Conservation (phyloP, 257 asterid genomes). For the Penstemon davidsonii region DNA sequence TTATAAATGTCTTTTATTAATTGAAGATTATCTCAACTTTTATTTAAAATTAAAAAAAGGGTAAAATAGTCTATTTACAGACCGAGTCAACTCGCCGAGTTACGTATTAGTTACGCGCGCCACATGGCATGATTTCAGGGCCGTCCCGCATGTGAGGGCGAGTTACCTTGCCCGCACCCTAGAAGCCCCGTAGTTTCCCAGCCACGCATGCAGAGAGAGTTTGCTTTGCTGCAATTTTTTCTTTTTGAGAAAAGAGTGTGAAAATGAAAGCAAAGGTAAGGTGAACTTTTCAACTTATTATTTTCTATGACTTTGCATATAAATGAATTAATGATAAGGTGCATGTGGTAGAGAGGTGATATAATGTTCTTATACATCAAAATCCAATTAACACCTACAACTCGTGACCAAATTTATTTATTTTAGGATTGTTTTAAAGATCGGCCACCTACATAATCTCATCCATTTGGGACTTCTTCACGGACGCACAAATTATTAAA, state of each 20-base stretch:
- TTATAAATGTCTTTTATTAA: too few relatives aligned
- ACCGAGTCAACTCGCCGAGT: too few relatives aligned
- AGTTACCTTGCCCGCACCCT: too few relatives aligned
- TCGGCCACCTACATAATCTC: constrained; percentile 27
- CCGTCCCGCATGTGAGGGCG: too few relatives aligned
- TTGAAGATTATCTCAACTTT: too few relatives aligned
- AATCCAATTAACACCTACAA: constrained; percentile 28
- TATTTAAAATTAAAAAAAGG: too few relatives aligned
- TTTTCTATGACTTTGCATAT: constrained; percentile 29
- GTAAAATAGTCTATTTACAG: too few relatives aligned
- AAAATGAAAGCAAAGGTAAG: constrained; percentile 14
- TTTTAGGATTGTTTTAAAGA: not conserved
- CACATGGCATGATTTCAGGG: too few relatives aligned
- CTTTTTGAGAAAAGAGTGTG: constrained; percentile 22
- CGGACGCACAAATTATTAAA: not conserved
- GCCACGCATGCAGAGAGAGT: constrained; percentile 1
- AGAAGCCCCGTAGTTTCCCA: not conserved
- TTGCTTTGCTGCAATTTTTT: constrained; percentile 7
- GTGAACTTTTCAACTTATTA: not conserved
- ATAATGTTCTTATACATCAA: constrained; percentile 23
- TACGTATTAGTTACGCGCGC: too few relatives aligned
- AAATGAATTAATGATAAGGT: constrained; percentile 1
- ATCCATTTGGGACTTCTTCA: constrained; percentile 14
- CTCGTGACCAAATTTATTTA: constrained; percentile 37
- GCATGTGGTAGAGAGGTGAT: constrained; percentile 16